phyloP scores from a whole-genome alignment of 129 eudicot genomes.

The Rutidosis leptorrhynchoides region DNA sequence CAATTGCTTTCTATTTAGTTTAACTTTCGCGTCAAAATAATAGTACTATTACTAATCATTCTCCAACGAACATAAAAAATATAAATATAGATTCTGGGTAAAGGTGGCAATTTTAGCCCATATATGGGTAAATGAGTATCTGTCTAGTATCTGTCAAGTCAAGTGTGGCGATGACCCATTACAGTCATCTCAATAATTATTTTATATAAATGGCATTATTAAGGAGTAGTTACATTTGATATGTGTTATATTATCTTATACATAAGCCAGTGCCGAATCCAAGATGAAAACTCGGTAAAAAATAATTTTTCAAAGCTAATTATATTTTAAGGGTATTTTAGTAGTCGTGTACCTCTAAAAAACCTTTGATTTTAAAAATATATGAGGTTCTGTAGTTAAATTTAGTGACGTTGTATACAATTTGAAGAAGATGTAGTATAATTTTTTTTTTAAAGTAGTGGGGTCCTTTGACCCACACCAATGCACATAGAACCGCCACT shows the following conservation, averaged over 20 bases:
- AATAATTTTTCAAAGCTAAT: no score
- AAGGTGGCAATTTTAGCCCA: neutral
- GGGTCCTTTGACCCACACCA: no score
- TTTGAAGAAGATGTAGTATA: no score
- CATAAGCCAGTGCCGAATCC: no score
- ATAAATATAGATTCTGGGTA: neutral
- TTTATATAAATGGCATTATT: neutral
- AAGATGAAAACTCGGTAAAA: no score
- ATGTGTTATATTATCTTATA: neutral
- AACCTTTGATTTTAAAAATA: no score
- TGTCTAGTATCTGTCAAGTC: neutral
- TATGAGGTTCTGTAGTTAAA: no score
- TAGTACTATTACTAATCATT: neutral
- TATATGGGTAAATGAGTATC: slow-evolving; percentile 3
- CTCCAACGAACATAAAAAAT: neutral
- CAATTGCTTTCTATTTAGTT: neutral
- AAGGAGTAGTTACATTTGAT: neutral
- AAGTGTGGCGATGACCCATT: neutral
- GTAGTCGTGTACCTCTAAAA: no score
- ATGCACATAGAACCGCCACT: no score
- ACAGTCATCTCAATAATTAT: neutral
- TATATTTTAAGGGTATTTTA: no score
- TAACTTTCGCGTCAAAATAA: neutral
- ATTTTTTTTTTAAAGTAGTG: no score
- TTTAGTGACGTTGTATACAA: no score